These are phyloP conservation scores for Trichoderma aggressivum DNA, from an alignment of 2,329 filamentous ascomycete genomes.

Conservation along the genomic window DNA sequence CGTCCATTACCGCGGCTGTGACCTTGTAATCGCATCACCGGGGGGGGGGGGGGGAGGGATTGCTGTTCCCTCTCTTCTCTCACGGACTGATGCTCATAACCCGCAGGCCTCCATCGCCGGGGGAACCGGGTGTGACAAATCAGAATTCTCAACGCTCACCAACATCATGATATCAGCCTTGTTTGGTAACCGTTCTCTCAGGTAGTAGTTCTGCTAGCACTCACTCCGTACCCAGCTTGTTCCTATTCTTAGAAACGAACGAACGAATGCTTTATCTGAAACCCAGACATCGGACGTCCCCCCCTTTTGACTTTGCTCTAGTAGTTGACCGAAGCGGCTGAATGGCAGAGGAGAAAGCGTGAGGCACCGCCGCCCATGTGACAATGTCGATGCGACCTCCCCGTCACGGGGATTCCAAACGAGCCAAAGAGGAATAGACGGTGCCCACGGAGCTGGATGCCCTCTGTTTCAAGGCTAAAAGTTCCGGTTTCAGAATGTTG, in stretches of 20 bases:
- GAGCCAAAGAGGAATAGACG: background rate
- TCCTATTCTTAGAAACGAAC: background rate
- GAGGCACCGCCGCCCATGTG: background rate
- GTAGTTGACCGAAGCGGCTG: background rate
- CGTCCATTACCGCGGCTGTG: background rate
- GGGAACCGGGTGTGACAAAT: background rate
- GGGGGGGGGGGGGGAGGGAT: background rate
- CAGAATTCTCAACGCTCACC: background rate
- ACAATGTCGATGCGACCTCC: background rate
- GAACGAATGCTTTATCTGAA: background rate
- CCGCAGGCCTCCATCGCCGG: background rate
- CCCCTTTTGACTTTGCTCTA: background rate
- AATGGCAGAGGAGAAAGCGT: background rate
- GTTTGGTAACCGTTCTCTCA: background rate
- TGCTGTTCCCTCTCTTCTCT: background rate
- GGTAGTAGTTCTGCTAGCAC: background rate
- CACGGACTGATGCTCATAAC: background rate
- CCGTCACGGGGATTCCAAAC: background rate
- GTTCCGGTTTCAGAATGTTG: conserved; percentile 15
- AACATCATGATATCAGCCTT: background rate
- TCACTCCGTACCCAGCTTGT: background rate
- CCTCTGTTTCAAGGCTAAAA: conserved; percentile 12
- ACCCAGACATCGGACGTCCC: background rate
- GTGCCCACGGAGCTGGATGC: background rate
- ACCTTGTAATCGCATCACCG: background rate